phyloP scores from a whole-genome alignment of 2,329 filamentous ascomycete species.

The Diplocarpon rosae region DNA sequence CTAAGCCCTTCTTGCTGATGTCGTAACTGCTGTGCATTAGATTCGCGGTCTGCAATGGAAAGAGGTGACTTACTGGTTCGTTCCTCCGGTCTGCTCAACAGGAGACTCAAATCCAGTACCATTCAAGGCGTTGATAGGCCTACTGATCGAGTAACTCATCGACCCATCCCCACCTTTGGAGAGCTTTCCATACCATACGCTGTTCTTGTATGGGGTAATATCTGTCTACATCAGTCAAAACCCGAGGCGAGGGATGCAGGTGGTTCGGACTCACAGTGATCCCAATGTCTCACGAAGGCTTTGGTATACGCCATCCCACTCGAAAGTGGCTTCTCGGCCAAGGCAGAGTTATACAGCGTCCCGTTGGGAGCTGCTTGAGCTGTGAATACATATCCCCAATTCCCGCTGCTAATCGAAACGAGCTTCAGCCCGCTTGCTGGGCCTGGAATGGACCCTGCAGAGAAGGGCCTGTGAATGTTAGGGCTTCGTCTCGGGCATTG shows the following conservation, averaged over 20 bases:
- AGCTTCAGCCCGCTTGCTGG: conserved; percentile 19
- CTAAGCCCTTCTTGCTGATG: conserved; percentile 14
- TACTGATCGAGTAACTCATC: conserved; percentile 13
- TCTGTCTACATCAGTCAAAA: conserved; percentile 7
- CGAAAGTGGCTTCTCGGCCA: conserved; percentile 11
- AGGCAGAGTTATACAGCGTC: conserved; percentile 16
- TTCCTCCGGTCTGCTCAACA: conserved; percentile 14
- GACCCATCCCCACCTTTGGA: conserved; percentile 6
- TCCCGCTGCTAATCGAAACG: conserved; percentile 10
- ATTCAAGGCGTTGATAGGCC: conserved; percentile 19
- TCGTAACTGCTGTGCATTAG: conserved; percentile 14
- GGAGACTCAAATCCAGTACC: conserved; percentile 20
- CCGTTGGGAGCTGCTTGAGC: conserved; percentile 18
- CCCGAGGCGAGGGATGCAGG: neutral
- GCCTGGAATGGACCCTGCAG: conserved; percentile 18
- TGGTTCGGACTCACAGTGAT: conserved; percentile 13
- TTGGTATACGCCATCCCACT: conserved; percentile 16
- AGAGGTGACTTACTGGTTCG: conserved; percentile 11
- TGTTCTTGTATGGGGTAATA: conserved; percentile 16
- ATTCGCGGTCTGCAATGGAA: neutral
- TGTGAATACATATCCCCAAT: conserved; percentile 13
- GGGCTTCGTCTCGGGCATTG: neutral
- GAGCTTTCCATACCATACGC: conserved; percentile 20
- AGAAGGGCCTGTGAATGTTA: conserved; percentile 12
- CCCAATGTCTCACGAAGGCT: conserved; percentile 21